phyloP scores from a whole-genome alignment of 768 basidiomycete genomes.

The Psilocybe sp. region DNA sequence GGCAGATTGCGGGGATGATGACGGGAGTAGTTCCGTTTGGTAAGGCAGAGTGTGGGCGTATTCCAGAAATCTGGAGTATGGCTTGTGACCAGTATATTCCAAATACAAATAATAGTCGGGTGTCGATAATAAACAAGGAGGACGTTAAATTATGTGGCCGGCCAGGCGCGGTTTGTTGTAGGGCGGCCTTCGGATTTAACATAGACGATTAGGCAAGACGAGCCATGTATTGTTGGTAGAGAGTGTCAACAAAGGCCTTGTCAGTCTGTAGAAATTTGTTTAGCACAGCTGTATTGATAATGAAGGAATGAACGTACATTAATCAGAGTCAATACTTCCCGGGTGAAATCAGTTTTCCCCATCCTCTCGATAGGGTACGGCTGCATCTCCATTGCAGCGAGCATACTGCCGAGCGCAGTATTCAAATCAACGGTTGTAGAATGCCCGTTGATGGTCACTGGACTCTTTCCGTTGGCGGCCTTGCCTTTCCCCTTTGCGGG shows the following conservation, averaged over 20 bases:
- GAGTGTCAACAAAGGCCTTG: slow-evolving; percentile 59
- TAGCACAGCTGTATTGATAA: slow-evolving; percentile 3
- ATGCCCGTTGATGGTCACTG: slow-evolving; percentile 19
- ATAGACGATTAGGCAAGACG: slow-evolving; percentile 14
- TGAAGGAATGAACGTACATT: slow-evolving; percentile 41
- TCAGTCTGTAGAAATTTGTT: slow-evolving; percentile 45
- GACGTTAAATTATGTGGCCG: slow-evolving; percentile 11
- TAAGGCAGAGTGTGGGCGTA: slow-evolving; percentile 1
- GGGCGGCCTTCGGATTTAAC: not conserved
- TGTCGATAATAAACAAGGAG: slow-evolving; percentile 13
- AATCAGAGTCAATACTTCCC: slow-evolving; percentile 57
- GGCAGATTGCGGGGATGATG: too few relatives aligned
- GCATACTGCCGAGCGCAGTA: slow-evolving; percentile 26
- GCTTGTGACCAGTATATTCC: not conserved
- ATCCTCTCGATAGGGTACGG: slow-evolving; percentile 22
- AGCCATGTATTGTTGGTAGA: slow-evolving; percentile 51
- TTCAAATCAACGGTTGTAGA: slow-evolving; percentile 20
- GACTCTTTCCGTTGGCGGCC: slow-evolving; percentile 17
- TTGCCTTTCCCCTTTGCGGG: slow-evolving; percentile 16
- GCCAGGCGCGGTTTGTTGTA: not conserved
- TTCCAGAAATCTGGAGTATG: not conserved
- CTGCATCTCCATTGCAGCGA: slow-evolving; percentile 21
- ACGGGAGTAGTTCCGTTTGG: not conserved
- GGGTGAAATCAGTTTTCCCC: slow-evolving; percentile 56
- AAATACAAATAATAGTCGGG: not conserved